Evolutionary conservation across 176 grass and related monocot genomes (phyloP), one percentile per base, ranked within the genome.

Genomic region (Tuctoria greenei): DNA sequence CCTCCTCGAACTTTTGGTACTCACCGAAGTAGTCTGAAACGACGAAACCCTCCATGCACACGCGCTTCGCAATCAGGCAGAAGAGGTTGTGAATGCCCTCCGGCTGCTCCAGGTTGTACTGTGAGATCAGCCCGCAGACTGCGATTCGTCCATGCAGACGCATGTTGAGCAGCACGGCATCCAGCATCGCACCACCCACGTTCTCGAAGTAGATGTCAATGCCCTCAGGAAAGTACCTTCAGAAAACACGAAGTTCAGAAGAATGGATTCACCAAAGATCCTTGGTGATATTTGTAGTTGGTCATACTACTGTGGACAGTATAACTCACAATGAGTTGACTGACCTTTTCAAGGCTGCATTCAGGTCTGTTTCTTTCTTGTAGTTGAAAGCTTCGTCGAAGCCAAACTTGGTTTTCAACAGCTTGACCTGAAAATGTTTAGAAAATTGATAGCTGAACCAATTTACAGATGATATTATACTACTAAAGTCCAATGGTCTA

Each of bases 171-270:
- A 93, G 81, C 18, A 86, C 91, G 1, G 87, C 87, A 0, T 90
- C 87, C 0, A 93, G 87, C 46, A 57, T 90, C 0, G 27, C 12
- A 10, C 88, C 87, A 0, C 91, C 91, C 1, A 93, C 91, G 38
- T 93, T 93, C 78, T 90, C 91, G 9, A 88, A 93, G 79, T 90
- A 88, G 65, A 93, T 83, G 59, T 90, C 91, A 7, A 93, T 93
- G n/a, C 88, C 81, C 5, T 77, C 17, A 1, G 85, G 88, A n/a
- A 93, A 88, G 75, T 6, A 83, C 79, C 81, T 83, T 34, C 4
- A 11, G 6, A 27, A 68, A 41, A 14, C 23, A 4, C 7, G 42
- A 1, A 18, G 20, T 70, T 50, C 4, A 26, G 23, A 57, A 26
- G 1, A 13, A 26, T 25, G 23, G 3, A 58, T 26, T 26, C 55